A percentile compares a stretch with the other conserved stretches of the same genome.
Conservation (phyloP, 2,329 filamentous ascomycete species). For the Helotiales sp. region DNA sequence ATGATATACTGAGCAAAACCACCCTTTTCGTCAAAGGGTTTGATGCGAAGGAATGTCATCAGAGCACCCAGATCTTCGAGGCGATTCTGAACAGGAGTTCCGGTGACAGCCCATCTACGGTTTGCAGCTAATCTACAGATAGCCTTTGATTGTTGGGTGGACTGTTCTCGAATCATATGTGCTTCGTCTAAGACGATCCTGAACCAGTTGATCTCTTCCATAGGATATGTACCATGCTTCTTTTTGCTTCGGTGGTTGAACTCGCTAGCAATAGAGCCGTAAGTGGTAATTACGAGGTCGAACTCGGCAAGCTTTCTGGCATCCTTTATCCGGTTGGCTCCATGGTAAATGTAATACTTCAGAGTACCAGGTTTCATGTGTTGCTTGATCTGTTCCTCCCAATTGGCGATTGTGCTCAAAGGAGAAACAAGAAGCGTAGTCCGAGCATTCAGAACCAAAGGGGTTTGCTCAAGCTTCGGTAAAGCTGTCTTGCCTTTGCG, state of each 20-base stretch:
- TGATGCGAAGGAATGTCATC: constrained; percentile 79
- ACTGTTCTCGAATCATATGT: constrained; percentile 87
- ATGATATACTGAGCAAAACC: constrained; percentile 81
- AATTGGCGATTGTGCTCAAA: constrained; percentile 88
- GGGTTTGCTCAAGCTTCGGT: constrained; percentile 35
- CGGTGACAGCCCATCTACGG: constrained; percentile 94
- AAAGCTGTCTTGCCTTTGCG: constrained; percentile 32
- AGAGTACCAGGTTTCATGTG: constrained; percentile 69
- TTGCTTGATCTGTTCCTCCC: constrained; percentile 87
- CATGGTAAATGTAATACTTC: constrained; percentile 84
- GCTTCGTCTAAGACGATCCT: constrained; percentile 93
- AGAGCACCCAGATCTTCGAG: constrained; percentile 87
- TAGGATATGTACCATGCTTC: constrained; percentile 60
- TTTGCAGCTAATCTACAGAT: constrained; percentile 78
- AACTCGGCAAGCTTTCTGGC: constrained; percentile 66
- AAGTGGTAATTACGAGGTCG: constrained; percentile 90
- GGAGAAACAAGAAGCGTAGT: constrained; percentile 87
- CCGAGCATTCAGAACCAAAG: constrained; percentile 66
- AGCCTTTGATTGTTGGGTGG: constrained; percentile 79
- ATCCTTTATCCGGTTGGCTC: constrained; percentile 71
- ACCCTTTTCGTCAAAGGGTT: constrained; percentile 77
- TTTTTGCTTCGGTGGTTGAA: constrained; percentile 62
- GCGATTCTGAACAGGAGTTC: constrained; percentile 92
- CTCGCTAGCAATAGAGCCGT: constrained; percentile 83
- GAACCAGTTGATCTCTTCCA: constrained; percentile 86